Percentiles rank a stretch among this genome's conserved stretches.
Conservation (phyloP, 2,329 filamentous ascomycete genomes). For the Ambrosiella beaveri region DNA sequence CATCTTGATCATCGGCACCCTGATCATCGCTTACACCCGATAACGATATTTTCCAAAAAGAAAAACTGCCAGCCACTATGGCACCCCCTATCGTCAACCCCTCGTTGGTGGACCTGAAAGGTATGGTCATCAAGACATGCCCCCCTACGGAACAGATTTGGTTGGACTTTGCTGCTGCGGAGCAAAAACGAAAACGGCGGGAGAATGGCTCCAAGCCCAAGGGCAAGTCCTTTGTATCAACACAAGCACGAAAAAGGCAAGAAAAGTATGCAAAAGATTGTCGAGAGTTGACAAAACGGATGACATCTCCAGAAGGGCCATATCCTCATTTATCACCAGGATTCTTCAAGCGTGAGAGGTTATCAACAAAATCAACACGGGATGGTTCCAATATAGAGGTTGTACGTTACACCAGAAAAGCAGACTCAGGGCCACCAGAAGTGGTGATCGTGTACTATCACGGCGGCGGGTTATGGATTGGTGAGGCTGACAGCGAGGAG, state of each 20-base stretch:
- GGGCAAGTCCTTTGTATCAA: constrained; percentile 15
- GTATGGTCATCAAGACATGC: constrained; percentile 19
- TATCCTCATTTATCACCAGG: constrained; percentile 23
- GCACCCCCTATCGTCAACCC: constrained; percentile 10
- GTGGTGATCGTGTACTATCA: constrained; percentile 29
- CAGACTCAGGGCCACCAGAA: constrained; percentile 12
- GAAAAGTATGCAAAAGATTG: constrained; percentile 24
- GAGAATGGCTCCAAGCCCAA: constrained; percentile 18
- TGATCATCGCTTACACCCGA: no score
- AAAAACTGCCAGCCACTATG: constrained; percentile 1
- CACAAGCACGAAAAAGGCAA: constrained; percentile 20
- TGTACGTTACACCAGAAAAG: constrained; percentile 19
- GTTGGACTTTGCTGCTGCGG: constrained; percentile 22
- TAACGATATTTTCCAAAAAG: background rate
- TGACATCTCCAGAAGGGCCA: constrained; percentile 21
- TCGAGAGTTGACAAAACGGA: constrained; percentile 21
- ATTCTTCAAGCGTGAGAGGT: constrained; percentile 17
- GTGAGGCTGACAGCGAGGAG: constrained; percentile 32
- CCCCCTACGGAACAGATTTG: constrained; percentile 26
- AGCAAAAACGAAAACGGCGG: constrained; percentile 15
- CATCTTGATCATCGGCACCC: no score
- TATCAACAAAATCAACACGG: constrained; percentile 19
- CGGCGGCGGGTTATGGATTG: constrained; percentile 30
- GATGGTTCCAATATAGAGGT: constrained; percentile 23
- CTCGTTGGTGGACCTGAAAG: constrained; percentile 13